Base-by-base conservation (phyloP, 495 filamentous ascomycete species). In the Hypoxylon trugodes region DNA sequence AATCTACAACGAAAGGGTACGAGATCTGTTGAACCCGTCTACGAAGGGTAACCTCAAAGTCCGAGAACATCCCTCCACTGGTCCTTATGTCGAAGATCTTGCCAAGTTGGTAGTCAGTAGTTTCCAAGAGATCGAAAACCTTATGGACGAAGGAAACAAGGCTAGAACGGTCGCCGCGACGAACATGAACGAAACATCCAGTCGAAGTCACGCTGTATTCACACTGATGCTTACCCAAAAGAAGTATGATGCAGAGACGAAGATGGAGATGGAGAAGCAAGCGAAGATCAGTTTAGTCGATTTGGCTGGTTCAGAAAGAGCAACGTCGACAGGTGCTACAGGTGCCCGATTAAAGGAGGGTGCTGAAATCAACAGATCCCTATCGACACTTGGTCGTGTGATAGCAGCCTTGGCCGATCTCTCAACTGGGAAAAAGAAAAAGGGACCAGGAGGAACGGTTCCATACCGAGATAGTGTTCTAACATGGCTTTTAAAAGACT, bases 81-180 rank as follows among this genome's bases (percentile, higher is more conserved):
- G 95, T 56, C 95, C 95, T 0, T 99, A 99, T 69, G 96, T 99
- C 9, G 95, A 99, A 73, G 95, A 99, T 78, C 80, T 99, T 65
- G 93, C 95, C 38, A 99, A 97, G 69, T 76, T 99, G 33, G 92
- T 96, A n/a, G 95, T 99, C n/a, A 86, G 92, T 49, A 94, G 92
- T 16, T 98, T 98, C 72, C 83, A 87, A 41, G 95, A 98, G 73
- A 98, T 98, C 68, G 95, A 98, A 69, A 86, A 96, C 69, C 79
- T 99, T 69, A 98, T 99, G 96, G 96, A 98, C 76, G 95, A 98
- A 77, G 96, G 96, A 65, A 98, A 98, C 78, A 98, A 98, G 74
- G 96, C 96, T 5, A 82, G 96, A 79, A 99, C 96, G 15, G 96
- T 99, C 32, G 96, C 96, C 3, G 96, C 96, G 3, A 99, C 96